A percentile compares a stretch with the other conserved stretches of the same genome.
Conservation (phyloP, 257 asterid genomes). For the Penstemon newberryi region DNA sequence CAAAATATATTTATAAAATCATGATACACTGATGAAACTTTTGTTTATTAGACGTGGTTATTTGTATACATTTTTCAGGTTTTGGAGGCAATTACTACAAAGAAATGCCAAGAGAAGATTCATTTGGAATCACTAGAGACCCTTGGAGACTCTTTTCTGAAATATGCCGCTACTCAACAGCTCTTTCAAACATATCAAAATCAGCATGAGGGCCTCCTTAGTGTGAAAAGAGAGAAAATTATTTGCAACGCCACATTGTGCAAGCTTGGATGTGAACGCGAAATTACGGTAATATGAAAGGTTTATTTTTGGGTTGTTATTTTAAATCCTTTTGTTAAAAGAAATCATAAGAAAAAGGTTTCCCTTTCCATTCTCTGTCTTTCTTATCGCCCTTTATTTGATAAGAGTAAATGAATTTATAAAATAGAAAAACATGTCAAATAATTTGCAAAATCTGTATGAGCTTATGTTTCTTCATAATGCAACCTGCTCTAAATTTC, state of each 20-base stretch:
- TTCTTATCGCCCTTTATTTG: too few species aligned
- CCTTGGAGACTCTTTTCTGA: slow-evolving; percentile 83
- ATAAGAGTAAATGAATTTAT: too few species aligned
- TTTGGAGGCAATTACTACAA: slow-evolving; percentile 86
- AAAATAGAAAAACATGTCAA: too few species aligned
- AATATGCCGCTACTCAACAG: slow-evolving; percentile 69
- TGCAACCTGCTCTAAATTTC: slow-evolving; percentile 13
- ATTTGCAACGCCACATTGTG: slow-evolving; percentile 62
- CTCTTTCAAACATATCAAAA: slow-evolving; percentile 55
- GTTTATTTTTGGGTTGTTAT: slow-evolving; percentile 7
- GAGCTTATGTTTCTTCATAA: not conserved
- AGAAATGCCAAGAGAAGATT: slow-evolving; percentile 62
- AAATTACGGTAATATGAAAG: slow-evolving; percentile 56
- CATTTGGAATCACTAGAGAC: slow-evolving; percentile 89
- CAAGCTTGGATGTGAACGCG: slow-evolving; percentile 68
- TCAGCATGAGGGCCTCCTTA: slow-evolving; percentile 76
- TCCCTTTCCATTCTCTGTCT: too few species aligned
- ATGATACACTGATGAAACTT: not conserved
- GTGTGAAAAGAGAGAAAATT: slow-evolving; percentile 44
- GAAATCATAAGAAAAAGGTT: too few species aligned
- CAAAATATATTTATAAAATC: not conserved
- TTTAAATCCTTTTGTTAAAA: too few species aligned
- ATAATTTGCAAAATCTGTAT: too few species aligned
- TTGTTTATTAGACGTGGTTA: not conserved
- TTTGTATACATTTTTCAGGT: slow-evolving; percentile 41